phyloP scores from a whole-genome alignment of 1,139 yeast species.

The Wickerhamiella infanticola region DNA sequence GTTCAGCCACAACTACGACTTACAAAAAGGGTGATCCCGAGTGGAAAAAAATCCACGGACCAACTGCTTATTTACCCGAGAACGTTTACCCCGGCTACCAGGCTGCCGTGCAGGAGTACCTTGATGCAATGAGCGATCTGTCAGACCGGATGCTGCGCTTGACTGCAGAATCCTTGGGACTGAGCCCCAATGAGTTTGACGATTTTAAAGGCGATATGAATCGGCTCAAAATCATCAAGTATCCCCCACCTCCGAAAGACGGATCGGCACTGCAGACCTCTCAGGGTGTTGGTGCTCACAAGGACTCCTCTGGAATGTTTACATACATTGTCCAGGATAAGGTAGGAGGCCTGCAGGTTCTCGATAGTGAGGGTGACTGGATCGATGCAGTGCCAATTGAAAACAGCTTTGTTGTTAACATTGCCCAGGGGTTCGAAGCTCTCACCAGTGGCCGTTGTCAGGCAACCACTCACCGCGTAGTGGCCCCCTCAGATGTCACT shows the following conservation, averaged over 20 bases:
- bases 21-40: slow-evolving; percentile 34
- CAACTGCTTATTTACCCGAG: slow-evolving; percentile 45
- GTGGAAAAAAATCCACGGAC: slow-evolving; percentile 48
- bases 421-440: slow-evolving; percentile 28
- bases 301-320: slow-evolving; percentile 46
- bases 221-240: slow-evolving; percentile 24
- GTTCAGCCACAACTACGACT: slow-evolving; percentile 35
- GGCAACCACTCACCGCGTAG: slow-evolving; percentile 55
- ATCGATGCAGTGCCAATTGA: slow-evolving; percentile 29
- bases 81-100: slow-evolving; percentile 36
- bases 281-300: slow-evolving; percentile 60
- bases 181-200: slow-evolving; percentile 32
- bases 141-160: slow-evolving; percentile 31
- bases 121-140: slow-evolving; percentile 33
- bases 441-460: slow-evolving; percentile 26
- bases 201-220: slow-evolving; percentile 33
- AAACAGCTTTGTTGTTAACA: slow-evolving; percentile 24
- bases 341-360: slow-evolving; percentile 41
- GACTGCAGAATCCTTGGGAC: slow-evolving; percentile 41
- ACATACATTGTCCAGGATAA: slow-evolving; percentile 48
- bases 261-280: slow-evolving; percentile 16
- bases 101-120: slow-evolving; percentile 31
- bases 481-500: slow-evolving; percentile 35
- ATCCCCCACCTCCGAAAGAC: slow-evolving; percentile 16
- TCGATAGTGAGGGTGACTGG: slow-evolving; percentile 51